Percentiles rank a stretch among this genome's conserved stretches.
These are phyloP conservation scores for Pestalotiopsis sp. DNA, from an alignment of 2,329 filamentous ascomycete genomes.

Conservation along the genomic window DNA sequence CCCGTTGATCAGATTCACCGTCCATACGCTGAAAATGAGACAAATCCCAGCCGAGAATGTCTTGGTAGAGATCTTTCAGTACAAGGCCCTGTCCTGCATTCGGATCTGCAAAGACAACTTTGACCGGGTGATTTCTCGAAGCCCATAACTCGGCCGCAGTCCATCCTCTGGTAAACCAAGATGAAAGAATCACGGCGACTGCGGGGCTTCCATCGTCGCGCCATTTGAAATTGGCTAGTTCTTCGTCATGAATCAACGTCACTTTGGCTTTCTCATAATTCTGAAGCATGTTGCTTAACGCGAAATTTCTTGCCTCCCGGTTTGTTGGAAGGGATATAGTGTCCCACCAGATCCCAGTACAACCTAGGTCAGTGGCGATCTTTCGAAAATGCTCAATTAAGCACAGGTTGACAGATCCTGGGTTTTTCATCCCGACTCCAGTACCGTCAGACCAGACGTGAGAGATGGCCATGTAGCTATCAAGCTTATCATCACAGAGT, in stretches of 20 bases:
- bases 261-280: not conserved
- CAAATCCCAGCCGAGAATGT: not conserved
- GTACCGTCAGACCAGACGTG: slow-evolving; percentile 16
- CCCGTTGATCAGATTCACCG: not conserved
- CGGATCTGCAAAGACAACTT: not conserved
- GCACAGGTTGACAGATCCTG: not conserved
- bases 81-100: not conserved
- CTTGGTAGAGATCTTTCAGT: not conserved
- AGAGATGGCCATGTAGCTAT: slow-evolving; percentile 14
- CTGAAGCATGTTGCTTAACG: not conserved
- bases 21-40: not conserved
- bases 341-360: not conserved
- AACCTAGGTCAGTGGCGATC: not conserved
- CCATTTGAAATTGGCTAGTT: not conserved
- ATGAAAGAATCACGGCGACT: not conserved
- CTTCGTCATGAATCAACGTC: not conserved
- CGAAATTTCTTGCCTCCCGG: not conserved
- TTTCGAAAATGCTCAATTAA: not conserved
- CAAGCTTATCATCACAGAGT: not conserved
- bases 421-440: slow-evolving; percentile 7
- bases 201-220: not conserved
- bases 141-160: not conserved
- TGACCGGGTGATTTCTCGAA: not conserved
- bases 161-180: not conserved
- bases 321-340: not conserved